Percentiles rank a stretch among this genome's conserved stretches.
phyloP scores from a whole-genome alignment of 257 asterid species.

The Solanum ossicruentum region DNA sequence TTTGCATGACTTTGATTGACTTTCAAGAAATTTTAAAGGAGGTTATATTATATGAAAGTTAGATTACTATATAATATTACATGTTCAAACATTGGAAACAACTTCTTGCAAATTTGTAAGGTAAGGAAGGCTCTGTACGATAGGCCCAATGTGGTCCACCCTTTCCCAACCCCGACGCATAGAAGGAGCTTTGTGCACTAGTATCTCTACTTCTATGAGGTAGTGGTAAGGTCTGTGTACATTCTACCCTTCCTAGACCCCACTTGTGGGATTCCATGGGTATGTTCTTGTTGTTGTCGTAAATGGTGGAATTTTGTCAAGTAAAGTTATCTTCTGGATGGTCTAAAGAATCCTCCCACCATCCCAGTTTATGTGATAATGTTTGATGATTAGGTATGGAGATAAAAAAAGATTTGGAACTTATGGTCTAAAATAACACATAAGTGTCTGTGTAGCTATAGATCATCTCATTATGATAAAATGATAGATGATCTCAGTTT shows the following conservation, averaged over 20 bases:
- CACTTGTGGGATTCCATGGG: too few relatives aligned
- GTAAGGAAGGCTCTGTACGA: not conserved
- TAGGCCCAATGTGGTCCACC: not conserved
- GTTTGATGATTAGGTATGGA: not conserved
- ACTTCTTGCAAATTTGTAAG: not conserved
- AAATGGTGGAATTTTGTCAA: not conserved
- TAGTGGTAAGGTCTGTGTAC: too few relatives aligned
- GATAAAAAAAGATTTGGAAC: not conserved
- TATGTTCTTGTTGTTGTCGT: too few relatives aligned
- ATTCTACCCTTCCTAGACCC: too few relatives aligned
- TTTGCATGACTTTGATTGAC: not conserved
- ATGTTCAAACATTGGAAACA: not conserved
- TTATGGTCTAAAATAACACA: not conserved
- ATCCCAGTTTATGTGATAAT: not conserved
- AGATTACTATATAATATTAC: not conserved
- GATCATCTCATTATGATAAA: not conserved
- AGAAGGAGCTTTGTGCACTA: not conserved
- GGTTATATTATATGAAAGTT: not conserved
- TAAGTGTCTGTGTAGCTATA: not conserved
- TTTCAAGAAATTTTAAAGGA: not conserved
- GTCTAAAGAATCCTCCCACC: not conserved
- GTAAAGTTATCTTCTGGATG: not conserved
- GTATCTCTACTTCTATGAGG: not conserved
- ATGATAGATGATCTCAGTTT: not conserved
- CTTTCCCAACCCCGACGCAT: not conserved